Evolutionary conservation across 2,329 filamentous ascomycete genomes (phyloP), one percentile per base, ranked within the genome.

Genomic region (Diaporthe aspalathi): DNA sequence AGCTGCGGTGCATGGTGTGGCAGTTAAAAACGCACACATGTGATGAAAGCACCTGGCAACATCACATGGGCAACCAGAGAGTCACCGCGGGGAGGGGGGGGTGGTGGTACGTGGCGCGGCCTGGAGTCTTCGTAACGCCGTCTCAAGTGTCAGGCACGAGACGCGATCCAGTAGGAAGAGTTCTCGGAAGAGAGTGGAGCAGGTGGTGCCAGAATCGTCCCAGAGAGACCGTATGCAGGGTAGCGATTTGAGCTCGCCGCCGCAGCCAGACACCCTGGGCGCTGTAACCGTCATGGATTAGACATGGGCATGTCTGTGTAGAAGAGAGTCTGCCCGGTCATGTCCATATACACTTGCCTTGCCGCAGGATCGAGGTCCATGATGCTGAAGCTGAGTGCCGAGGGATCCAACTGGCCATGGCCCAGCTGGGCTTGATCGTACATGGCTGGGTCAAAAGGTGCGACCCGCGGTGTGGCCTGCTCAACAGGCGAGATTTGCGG

Each of bases 281-380:
- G 22, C 24, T 63, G 60, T 12, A 49, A 63, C 27, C 45, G 60
- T 63, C 60, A 63, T 43, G 60, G 60, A 63, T 63, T 63, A 49
- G 60, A 47, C 60, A 63, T 63, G 27, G 67, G 53, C 54, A 69
- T 68, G 27, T 52, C 62, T 29, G 69, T 49, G 16, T 57, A 71
- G 32, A 71, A 71, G 14, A 71, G 62, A 9, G 43, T 43, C 22
- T 71, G 69, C 32, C 50, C 56, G 38, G 40, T 66, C 40, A 67
- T 50, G 5, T 71, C 47, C 62, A 66, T 56, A 20, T 56, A 71
- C 47, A 71, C 52, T 11, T 54, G 53, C 27, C 62, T 67, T 14
- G 63, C 69, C 32, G 69, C 45, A 49, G 60, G 38, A 49, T 68
- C 69, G 6, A 57, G 38, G 50, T 57, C 69, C 35, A 67, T 52